Conservation (phyloP, 2,329 filamentous ascomycete genomes). For the Penicillium janthinellum region DNA sequence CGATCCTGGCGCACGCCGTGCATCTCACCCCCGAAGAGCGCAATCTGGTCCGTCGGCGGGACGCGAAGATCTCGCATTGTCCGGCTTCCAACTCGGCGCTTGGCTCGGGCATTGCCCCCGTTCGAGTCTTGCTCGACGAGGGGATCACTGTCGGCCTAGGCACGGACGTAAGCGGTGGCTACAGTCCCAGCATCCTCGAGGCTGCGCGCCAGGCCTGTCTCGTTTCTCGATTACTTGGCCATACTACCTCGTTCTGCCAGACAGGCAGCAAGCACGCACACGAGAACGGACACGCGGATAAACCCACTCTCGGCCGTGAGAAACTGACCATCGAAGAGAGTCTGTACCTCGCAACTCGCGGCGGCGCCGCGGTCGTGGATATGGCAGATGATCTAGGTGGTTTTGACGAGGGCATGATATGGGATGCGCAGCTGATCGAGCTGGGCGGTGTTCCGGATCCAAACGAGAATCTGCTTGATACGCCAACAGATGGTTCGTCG, state of each 20-base stretch:
- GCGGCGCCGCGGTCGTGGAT: conserved; percentile 80
- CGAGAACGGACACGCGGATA: conserved; percentile 25
- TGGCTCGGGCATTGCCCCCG: conserved; percentile 74
- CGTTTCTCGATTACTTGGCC: conserved; percentile 69
- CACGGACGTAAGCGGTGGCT: conserved; percentile 89
- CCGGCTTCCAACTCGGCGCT: conserved; percentile 78
- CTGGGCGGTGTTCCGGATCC: conserved; percentile 53
- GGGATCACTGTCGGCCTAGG: conserved; percentile 82
- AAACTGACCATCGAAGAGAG: conserved; percentile 85
- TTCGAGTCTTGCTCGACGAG: conserved; percentile 71
- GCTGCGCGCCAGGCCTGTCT: conserved; percentile 79
- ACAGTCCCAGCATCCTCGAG: conserved; percentile 77
- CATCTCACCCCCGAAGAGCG: conserved; percentile 72
- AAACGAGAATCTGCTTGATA: conserved; percentile 20
- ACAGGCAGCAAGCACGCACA: conserved; percentile 27
- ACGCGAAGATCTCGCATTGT: conserved; percentile 77
- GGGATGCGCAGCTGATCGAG: conserved; percentile 83
- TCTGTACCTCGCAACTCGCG: conserved; percentile 82
- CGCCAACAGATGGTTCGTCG: neutral
- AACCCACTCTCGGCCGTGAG: conserved; percentile 44
- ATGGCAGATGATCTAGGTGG: conserved; percentile 71
- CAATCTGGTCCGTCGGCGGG: conserved; percentile 60
- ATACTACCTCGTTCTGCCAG: conserved; percentile 39
- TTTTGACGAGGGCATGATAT: conserved; percentile 85
- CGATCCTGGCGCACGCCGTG: conserved; percentile 82